Conservation (phyloP, 202 grass and related monocot genomes). For the Setaria italica region DNA sequence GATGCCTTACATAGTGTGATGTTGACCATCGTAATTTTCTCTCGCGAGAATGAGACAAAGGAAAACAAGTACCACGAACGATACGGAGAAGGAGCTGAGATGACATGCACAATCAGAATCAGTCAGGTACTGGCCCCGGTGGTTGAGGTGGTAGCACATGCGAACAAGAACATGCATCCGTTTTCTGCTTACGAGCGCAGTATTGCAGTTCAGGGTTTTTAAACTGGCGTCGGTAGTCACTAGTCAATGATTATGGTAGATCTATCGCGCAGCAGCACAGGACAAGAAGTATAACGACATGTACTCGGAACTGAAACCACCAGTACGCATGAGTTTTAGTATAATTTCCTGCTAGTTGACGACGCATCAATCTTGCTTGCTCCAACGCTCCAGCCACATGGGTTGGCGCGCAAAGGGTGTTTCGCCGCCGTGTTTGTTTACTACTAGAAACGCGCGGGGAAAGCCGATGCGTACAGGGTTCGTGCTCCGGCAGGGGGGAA, state of each 20-base stretch:
- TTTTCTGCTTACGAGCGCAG: background rate
- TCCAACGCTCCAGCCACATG: constrained; percentile 29
- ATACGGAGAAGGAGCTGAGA: background rate
- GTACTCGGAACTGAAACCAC: background rate
- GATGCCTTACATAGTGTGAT: too few species aligned
- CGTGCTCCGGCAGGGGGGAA: background rate
- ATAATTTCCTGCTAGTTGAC: too few species aligned
- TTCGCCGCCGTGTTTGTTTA: background rate
- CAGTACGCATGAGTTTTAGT: too few species aligned
- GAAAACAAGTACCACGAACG: background rate
- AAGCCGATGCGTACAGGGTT: background rate
- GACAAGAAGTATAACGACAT: background rate
- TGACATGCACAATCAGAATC: background rate
- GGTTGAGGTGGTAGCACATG: background rate
- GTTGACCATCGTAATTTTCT: background rate
- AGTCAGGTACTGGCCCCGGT: background rate
- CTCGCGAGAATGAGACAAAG: background rate
- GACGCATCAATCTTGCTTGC: constrained; percentile 25
- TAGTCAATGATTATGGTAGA: constrained; percentile 24
- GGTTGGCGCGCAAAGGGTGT: background rate
- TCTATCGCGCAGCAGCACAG: background rate
- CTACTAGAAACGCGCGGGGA: background rate
- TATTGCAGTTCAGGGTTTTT: background rate
- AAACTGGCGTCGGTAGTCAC: background rate
- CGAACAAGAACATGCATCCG: background rate